Base-by-base conservation (phyloP, 2,329 filamentous ascomycete species). In the Ascosphaera aggregata region DNA sequence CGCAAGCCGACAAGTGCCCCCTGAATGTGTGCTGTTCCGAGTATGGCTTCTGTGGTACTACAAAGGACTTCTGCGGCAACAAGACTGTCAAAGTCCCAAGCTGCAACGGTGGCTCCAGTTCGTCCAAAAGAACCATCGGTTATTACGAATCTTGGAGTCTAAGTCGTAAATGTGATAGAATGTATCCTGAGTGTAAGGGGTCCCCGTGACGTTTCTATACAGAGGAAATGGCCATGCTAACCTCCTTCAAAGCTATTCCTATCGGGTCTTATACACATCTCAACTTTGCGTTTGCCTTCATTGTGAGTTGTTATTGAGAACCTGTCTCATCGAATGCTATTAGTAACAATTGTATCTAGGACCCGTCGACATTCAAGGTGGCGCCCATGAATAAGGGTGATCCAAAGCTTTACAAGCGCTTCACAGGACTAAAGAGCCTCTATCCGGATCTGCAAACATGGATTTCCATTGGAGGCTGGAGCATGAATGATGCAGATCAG, bases 401-500 rank as follows among this genome's bases (percentile, higher is more conserved):
- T 2, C 40, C 35, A 0, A 19, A 41, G 1, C 39, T 56, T 1
- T 51, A 51, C 27, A 20, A 11, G 2, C 38, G 47, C 1, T 48
- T 58, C 27, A 53, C 50, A 0, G 39, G 35, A 0, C 45, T 62
- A 2, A 62, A 64, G 41, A 37, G 45, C 0, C 43, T 30, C 1
- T 42, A 52, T 1, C 42, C 47, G 2, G 43, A 38, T 24, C 41
- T 60, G 9, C 30, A 56, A 40, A 49, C 50, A 2, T 58, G 48
- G 45, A 52, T 63, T 24, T 39, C 50, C 2, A 43, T 64, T 13
- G 60, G 63, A 9, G 62, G 62, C 4, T 62, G 58, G 58, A 48
- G 49, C 0, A 48, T 56, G 9, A 61, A 54, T n/a, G 52, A 56
- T 34, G 44, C 46, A 9, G 52, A 51, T 2, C 22, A 27, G 22